Evolutionary conservation across 1,139 yeast genomes (phyloP).

Genomic region (Meyerozyma carpophila): DNA sequence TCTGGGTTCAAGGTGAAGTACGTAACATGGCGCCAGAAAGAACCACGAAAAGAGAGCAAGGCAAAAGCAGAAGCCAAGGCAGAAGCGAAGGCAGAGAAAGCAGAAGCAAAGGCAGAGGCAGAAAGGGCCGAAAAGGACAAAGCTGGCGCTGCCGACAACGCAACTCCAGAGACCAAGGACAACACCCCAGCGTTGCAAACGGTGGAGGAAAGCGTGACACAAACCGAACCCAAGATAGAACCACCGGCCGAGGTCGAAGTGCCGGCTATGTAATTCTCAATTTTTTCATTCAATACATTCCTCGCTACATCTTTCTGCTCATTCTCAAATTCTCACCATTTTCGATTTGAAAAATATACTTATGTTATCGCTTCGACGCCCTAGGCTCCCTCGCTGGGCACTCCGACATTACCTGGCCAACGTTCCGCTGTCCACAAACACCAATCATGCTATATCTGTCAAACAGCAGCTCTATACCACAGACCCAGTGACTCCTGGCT

Average conservation of each 20-base stretch:
- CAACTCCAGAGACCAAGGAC: background rate
- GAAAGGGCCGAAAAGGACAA: background rate
- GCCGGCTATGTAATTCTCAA: too few relatives aligned
- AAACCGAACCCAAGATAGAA: background rate
- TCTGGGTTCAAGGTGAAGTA: slow-evolving; percentile 38
- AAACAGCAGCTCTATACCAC: slow-evolving; percentile 72
- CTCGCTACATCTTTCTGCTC: too few relatives aligned
- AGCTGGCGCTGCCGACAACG: background rate
- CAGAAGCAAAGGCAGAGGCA: slow-evolving; percentile 3
- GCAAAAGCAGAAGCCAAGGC: slow-evolving; percentile 3
- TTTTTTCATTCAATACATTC: too few relatives aligned
- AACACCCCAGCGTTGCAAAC: slow-evolving; percentile 1
- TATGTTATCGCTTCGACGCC: background rate
- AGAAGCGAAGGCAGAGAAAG: slow-evolving; percentile 2
- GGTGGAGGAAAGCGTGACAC: background rate
- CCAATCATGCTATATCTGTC: slow-evolving; percentile 48
- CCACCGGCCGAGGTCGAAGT: slow-evolving; percentile 5
- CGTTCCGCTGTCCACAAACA: slow-evolving; percentile 22
- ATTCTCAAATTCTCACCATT: slow-evolving; percentile 8
- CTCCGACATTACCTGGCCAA: background rate
- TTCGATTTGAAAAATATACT: background rate
- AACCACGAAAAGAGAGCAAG: slow-evolving; percentile 5
- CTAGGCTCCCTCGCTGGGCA: background rate
- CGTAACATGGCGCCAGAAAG: slow-evolving; percentile 27
- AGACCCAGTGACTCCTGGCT: slow-evolving; percentile 81